Evolutionary conservation across 129 eudicot genomes (phyloP).

Genomic region (Escallonia rubra): DNA sequence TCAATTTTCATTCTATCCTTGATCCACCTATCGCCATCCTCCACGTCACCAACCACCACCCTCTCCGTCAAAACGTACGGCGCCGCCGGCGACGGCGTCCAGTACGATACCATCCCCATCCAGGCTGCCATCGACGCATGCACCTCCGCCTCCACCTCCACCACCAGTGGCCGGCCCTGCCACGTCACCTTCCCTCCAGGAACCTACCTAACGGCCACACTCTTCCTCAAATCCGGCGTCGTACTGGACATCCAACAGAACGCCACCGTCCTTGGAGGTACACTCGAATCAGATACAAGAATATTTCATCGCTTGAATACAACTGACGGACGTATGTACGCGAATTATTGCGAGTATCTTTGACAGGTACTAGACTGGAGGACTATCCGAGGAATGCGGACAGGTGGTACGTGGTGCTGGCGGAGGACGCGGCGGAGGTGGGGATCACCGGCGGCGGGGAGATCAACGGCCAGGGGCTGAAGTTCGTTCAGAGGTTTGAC

Average conservation of each 20-base stretch:
- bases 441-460: constrained; percentile 96
- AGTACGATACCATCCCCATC: constrained; percentile 72
- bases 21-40: constrained; percentile 35
- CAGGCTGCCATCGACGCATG: constrained; percentile 84
- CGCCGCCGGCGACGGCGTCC: constrained; percentile 65
- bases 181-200: constrained; percentile 87
- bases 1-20: constrained; percentile 8
- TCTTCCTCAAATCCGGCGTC: constrained; percentile 66
- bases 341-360: no score
- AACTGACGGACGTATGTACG: no score
- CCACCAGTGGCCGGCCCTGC: constrained; percentile 34
- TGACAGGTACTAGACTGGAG: constrained; percentile 28
- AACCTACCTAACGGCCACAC: constrained; percentile 72
- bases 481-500: constrained; percentile 70
- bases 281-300: no score
- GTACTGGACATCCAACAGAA: constrained; percentile 43
- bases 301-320: no score
- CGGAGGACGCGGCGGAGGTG: constrained; percentile 73
- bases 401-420: constrained; percentile 86
- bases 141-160: constrained; percentile 41
- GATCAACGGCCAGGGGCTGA: constrained; percentile 84
- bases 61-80: constrained; percentile 67
- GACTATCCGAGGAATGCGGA: constrained; percentile 62
- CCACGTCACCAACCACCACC: constrained; percentile 38
- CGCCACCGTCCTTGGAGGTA: constrained; percentile 73